Base-by-base conservation (phyloP, 495 filamentous ascomycete species). In the Penicillium daleae region DNA sequence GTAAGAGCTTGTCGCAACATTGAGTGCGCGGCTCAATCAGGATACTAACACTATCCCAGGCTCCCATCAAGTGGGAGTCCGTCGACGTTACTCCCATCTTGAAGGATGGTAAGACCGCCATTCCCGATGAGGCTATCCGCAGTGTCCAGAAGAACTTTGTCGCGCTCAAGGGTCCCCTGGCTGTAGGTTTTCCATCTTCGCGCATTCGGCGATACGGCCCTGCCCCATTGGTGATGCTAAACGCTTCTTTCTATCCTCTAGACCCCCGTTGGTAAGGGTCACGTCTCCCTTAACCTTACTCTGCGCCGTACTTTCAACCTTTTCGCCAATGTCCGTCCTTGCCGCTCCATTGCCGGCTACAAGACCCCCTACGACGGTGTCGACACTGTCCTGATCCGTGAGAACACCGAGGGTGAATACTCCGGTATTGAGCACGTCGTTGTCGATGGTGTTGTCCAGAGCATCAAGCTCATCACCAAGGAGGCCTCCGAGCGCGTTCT, bases 391-490 rank as follows among this genome's bases (percentile, higher is more conserved):
- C 82, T 99, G 71, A 98, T 99, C 83, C 91, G 95, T 79, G 95
- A 99, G 84, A 99, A 99, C 86, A 99, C 96, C 66, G 95, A 99
- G 85, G 95, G 95, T 79, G 95, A 99, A 85, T 99, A 99, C 86
- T 97, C 92, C 22, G 96, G 95, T 50, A 98, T 99, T 72, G 95
- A 99, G 86, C 95, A 99, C 81, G 90, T 97, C 56, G 96, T 98
- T 55, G 91, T 99, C 26, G 93, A 97, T 67, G 95, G 95, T 70
- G 95, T 99, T 59, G 95, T 99, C 4, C 96, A 99, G 85, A 92
- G 87, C 84, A 98, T 99, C 83, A 99, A 99, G 86, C 89, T 99
- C 69, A 98, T 99, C 81, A 99, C 95, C 62, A 83, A 86, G 50
- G 92, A 92, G 66, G 96, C 96, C 55, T 92, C 86, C 67, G 95